Percentiles rank a stretch among this genome's conserved stretches.
Conservation (phyloP, 768 basidiomycete species). For the Hirschioporus abietinus region DNA sequence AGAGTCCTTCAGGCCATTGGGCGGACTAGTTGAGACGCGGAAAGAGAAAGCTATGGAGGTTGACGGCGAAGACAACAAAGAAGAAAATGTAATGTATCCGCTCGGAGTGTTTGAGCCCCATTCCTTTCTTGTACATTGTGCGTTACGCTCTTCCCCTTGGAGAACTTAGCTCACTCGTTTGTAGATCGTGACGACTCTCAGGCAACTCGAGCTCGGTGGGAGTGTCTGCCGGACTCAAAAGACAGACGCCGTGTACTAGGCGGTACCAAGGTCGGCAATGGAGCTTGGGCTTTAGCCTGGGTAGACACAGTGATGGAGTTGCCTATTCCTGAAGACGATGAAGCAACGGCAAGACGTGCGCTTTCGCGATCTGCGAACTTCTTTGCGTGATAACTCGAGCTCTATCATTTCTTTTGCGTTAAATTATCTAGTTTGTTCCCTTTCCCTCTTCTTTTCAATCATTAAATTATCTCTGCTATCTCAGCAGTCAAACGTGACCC, state of each 20-base stretch:
- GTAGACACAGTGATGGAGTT: conserved; percentile 51
- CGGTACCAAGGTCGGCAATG: conserved; percentile 69
- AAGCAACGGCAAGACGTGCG: conserved; percentile 14
- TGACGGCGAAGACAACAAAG: conserved; percentile 24
- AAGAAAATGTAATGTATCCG: conserved; percentile 32
- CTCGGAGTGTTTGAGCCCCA: conserved; percentile 83
- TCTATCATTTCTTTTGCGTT: too few species aligned
- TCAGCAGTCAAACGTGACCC: too few species aligned
- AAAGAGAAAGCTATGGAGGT: conserved; percentile 6
- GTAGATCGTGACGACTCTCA: conserved; percentile 77
- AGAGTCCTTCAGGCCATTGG: conserved; percentile 46
- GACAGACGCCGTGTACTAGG: conserved; percentile 46
- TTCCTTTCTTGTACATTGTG: conserved; percentile 68
- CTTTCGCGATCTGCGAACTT: background rate
- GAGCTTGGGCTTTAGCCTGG: conserved; percentile 79
- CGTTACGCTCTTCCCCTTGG: conserved; percentile 23
- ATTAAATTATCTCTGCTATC: too few species aligned
- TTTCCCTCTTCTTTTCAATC: too few species aligned
- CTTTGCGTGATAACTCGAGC: background rate
- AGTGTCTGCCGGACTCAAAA: conserved; percentile 42
- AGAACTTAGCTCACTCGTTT: conserved; percentile 7
- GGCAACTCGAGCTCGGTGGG: conserved; percentile 60
- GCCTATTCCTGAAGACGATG: conserved; percentile 15
- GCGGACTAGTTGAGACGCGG: conserved; percentile 34
- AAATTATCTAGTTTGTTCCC: too few species aligned